Evolutionary conservation across 1,139 yeast genomes (phyloP), one percentile per base, ranked within the genome.

Genomic region (Tardiomyces blankii): DNA sequence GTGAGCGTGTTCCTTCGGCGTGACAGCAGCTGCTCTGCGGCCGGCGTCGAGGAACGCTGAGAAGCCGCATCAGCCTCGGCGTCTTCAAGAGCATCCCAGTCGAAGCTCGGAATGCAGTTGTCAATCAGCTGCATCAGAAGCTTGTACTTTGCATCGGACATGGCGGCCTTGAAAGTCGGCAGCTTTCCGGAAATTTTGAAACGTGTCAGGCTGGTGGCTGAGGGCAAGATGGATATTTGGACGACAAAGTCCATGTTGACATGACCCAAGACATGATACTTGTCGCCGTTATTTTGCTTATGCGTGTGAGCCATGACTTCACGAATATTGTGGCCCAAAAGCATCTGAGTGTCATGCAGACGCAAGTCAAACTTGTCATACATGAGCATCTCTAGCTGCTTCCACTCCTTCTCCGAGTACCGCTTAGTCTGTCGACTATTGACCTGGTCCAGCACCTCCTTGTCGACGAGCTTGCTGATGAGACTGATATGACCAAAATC

Each of bases 401-500:
- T 67, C 80, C 91, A 82, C 59, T 88, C 95, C 1, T 75, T 73
- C n/a, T 74, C 75, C 1, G 79, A 75, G 61, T 88, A 88, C 50
- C 73, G 77, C 42, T 76, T 76, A 6, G 77, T 72, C 40, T 73
- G 70, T 60, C 86, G 79, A 8, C 77, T 69, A 56, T 82, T 87
- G 44, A 89, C 77, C 50, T 82, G 82, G 45, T 82, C 80, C 38
- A 88, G 75, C 44, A 77, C 78, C 2, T 76, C 74, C 54, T 77
- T 77, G 43, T 86, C 86, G 1, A 82, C 95, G 42, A 89, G 71
- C 52, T 88, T 91, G 61, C 96, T 86, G 2, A 73, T 67, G 7
- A 91, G 79, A 56, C 89, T 81, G 32, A 93, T 82, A 62, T 91
- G 96, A 58, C 99, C 99, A 13, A 97, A 96, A 72, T 93, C 98